phyloP scores from a whole-genome alignment of 1,284 basidiomycete species.

The Tremellales sp. region DNA sequence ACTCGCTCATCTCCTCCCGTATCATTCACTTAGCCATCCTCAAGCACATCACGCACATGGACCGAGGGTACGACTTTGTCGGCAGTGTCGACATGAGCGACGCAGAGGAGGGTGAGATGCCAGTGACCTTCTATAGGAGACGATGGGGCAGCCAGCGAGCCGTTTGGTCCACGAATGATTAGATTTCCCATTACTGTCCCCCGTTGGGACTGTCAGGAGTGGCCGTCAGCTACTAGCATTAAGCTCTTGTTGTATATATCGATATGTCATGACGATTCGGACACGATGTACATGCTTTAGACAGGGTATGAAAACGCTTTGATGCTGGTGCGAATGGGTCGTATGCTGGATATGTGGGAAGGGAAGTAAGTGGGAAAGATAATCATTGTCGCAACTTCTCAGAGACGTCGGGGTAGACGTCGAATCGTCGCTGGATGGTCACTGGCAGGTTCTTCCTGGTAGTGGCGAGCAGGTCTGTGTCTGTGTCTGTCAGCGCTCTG shows the following conservation, averaged over 20 bases:
- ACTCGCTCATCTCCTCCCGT: slow-evolving; percentile 37
- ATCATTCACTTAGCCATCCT: slow-evolving; percentile 42
- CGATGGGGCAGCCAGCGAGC: slow-evolving; percentile 11
- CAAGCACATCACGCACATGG: slow-evolving; percentile 31
- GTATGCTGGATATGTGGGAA: no score
- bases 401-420: slow-evolving; percentile 75
- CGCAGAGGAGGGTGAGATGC: slow-evolving; percentile 41
- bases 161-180: background rate
- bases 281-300: background rate
- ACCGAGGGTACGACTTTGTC: slow-evolving; percentile 36
- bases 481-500: slow-evolving; percentile 51
- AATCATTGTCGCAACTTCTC: no score
- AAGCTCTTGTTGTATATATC: no score
- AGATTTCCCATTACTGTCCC: no score
- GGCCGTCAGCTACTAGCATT: no score
- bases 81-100: slow-evolving; percentile 40
- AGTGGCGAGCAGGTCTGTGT: slow-evolving; percentile 63
- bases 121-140: slow-evolving; percentile 35
- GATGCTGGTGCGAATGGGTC: no score
- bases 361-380: no score
- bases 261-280: no score
- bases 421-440: slow-evolving; percentile 81
- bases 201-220: no score
- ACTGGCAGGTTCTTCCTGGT: slow-evolving; percentile 81
- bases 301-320: background rate